phyloP scores from a whole-genome alignment of 768 basidiomycete genomes.

The Udeniomyces megalosporus region DNA sequence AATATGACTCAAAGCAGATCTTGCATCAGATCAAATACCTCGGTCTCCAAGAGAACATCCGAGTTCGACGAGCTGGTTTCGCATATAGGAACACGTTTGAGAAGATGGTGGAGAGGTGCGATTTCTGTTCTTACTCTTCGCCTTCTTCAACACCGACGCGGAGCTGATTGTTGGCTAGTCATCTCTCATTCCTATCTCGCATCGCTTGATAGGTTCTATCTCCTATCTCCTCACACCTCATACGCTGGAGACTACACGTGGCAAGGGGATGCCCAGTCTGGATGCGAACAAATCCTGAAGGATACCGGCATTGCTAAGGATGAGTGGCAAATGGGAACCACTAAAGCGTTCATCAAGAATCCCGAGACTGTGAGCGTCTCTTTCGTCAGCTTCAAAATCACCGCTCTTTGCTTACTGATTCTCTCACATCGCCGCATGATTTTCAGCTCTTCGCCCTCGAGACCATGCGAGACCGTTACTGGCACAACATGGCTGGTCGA shows the following conservation, averaged over 20 bases:
- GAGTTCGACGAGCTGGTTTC: slow-evolving; percentile 91
- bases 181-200: background rate
- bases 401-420: background rate
- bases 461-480: slow-evolving; percentile 96
- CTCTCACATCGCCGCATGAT: background rate
- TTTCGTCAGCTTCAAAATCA: background rate
- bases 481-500: slow-evolving; percentile 97
- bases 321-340: slow-evolving; percentile 99
- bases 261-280: slow-evolving; percentile 75
- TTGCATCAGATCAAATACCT: slow-evolving; percentile 99
- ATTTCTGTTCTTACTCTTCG: background rate
- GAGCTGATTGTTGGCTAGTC: background rate
- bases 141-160: too few species aligned
- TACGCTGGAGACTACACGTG: slow-evolving; percentile 98
- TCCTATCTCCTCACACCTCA: slow-evolving; percentile 83
- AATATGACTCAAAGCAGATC: slow-evolving; percentile 88
- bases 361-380: slow-evolving; percentile 65
- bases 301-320: slow-evolving; percentile 92
- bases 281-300: slow-evolving; percentile 77
- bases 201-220: slow-evolving; percentile 47
- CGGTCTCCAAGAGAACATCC: slow-evolving; percentile 93
- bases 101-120: slow-evolving; percentile 82
- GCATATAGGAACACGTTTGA: slow-evolving; percentile 91
- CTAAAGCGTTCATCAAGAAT: slow-evolving; percentile 98
- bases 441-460: slow-evolving; percentile 84